These are phyloP conservation scores for Venturia nashicola DNA, from an alignment of 2,329 filamentous ascomycete genomes.

Conservation along the genomic window DNA sequence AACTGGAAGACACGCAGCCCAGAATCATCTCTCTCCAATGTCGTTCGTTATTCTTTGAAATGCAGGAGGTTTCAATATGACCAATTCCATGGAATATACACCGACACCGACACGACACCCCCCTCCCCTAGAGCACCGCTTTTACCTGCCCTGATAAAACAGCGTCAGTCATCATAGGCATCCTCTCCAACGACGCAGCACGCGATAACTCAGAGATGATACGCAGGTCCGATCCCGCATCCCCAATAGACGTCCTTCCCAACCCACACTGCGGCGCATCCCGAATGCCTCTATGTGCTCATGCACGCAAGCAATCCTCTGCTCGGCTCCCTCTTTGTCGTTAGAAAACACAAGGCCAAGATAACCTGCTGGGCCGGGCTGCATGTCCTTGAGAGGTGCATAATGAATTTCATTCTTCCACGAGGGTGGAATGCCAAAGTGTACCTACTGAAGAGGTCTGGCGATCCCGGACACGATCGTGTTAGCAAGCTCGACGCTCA, in stretches of 20 bases:
- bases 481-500: neutral
- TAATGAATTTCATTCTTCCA: conserved; percentile 20
- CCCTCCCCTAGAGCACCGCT: neutral
- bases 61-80: too few relatives aligned
- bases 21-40: too few relatives aligned
- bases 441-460: neutral
- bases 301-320: neutral
- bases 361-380: conserved; percentile 15
- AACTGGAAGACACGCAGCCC: too few relatives aligned
- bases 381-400: conserved; percentile 29
- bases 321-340: conserved; percentile 20
- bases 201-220: conserved; percentile 9
- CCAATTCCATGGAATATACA: too few relatives aligned
- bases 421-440: neutral
- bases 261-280: conserved; percentile 31
- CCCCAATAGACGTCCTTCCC: conserved; percentile 21
- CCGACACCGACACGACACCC: too few relatives aligned
- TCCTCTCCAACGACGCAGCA: neutral
- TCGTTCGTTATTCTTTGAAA: too few relatives aligned
- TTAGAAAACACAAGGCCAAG: conserved; percentile 25
- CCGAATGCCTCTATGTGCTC: conserved; percentile 20
- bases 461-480: neutral
- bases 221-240: conserved; percentile 17
- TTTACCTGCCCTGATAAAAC: neutral
- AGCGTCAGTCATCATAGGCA: neutral